These are phyloP conservation scores for Colletotrichum tropicale DNA, from an alignment of 2,329 filamentous ascomycete species.

Conservation along the genomic window DNA sequence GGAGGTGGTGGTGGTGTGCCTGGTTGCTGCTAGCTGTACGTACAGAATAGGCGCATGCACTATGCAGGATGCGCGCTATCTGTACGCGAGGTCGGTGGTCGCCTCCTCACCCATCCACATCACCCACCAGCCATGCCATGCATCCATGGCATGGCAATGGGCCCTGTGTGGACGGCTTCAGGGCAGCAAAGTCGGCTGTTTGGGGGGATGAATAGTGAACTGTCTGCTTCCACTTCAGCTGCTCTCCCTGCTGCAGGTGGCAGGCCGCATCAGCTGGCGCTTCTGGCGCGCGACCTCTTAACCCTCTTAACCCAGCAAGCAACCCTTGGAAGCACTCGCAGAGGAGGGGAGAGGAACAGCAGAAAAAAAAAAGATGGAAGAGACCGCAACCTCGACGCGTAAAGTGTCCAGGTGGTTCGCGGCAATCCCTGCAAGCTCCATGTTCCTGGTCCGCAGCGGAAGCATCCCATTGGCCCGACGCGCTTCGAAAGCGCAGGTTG, in stretches of 20 bases:
- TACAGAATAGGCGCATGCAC: neutral
- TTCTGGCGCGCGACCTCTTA: neutral
- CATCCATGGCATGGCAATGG: neutral
- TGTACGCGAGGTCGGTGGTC: conserved; percentile 1
- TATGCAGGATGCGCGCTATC: neutral
- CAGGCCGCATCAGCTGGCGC: neutral
- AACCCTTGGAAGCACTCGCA: neutral
- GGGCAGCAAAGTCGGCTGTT: neutral
- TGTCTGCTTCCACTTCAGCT: neutral
- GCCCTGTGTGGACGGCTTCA: neutral
- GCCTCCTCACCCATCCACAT: neutral
- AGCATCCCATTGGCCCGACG: conserved; percentile 1
- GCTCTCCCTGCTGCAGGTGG: neutral
- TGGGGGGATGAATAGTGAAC: neutral
- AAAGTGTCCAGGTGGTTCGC: neutral
- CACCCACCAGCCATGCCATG: neutral
- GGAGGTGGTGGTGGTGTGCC: neutral
- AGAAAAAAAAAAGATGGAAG: neutral
- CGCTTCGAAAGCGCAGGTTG: neutral
- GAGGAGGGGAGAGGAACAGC: neutral
- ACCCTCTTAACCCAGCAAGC: neutral
- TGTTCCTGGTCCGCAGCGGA: neutral
- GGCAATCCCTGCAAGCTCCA: neutral
- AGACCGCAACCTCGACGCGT: conserved; percentile 3
- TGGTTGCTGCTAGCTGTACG: neutral